Base-by-base conservation (phyloP, 305 asterid species). In the Fraxinus dipetala region DNA sequence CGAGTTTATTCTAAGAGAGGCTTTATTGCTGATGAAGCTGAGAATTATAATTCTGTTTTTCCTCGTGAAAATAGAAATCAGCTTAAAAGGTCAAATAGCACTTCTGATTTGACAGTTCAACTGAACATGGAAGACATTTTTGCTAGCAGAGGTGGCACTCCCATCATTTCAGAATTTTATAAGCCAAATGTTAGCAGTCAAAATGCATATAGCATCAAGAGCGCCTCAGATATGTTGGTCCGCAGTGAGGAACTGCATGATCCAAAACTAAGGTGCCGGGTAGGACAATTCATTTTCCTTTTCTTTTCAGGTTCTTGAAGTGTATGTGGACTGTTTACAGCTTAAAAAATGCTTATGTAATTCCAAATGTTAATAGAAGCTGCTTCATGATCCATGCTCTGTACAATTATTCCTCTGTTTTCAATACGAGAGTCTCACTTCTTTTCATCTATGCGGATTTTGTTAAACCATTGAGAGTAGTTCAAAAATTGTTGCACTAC, bases 261-360 rank as follows among this genome's bases (percentile, higher is more conserved):
- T 82, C 88, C 91, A 31, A 96, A 92, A 95, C 96, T 94, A 79
- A 90, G 92, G 84, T 96, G 98, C 81, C 96, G 98, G 93, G 99
- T 94, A 87, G 74, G 91, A 76, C 81, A n/a, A 76, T 59, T 78
- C 63, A 59, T 70, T 83, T 85, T 48, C 74, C 72, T 72, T 86
- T 31, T 85, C 26, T 26, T 56, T 82, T n/a, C 73, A 22, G 69
- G 28, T 34, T 85, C 36, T 48, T 76, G 28, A 28, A 51, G 67
- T 83, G 76, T 75, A 5, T 72, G 40, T 36, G 69, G 35, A 75
- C 35, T 76, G 69, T 40, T 16, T 80, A 36, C 34, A 56, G 45
- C 76, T 83, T 82, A 24, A 63, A 61, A 79, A 69, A 79, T 36
- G 9, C 65, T 73, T 78, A 26, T 79, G 32, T 45, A 69, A 45